Base-by-base conservation (phyloP, 306 rosid species). In the Ammopiptanthus mongolicus region DNA sequence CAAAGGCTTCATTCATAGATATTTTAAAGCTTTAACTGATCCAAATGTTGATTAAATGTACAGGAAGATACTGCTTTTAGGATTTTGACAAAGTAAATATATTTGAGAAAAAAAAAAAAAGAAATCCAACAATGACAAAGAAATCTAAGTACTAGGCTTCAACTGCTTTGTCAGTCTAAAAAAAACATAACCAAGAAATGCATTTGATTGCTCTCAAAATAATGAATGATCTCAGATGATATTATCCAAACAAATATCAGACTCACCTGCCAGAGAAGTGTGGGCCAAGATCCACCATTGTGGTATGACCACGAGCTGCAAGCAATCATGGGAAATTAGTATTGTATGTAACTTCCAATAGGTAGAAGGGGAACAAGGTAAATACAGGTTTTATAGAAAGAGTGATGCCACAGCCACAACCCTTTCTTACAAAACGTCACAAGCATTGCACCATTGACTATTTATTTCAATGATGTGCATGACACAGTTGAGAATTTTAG, bases 261-360 rank as follows among this genome's bases (percentile, higher is more conserved):
- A 76, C 82, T 81, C 71, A 93, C 98, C 91, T 87, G 97, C 97
- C 98, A 89, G 8, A 93, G 83, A 58, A 93, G 96, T 12, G 97
- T 89, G 22, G 98, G 98, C 97, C 98, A 93, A 18, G 98, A 91
- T 42, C 98, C 97, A 3, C 96, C 98, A 50, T 93, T 93, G 65
- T 93, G 98, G 81, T 91, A 93, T 70, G 98, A 93, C 98, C 98
- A 93, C 3, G 96, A 89, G 75, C 97, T 93, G 88, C 85, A 82
- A 82, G 71, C 65, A 78, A 61, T 64, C 63, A 63, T 19, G 31
- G 39, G 71, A 44, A 75, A 60, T 84, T 57, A 60, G 83, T 28
- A 70, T 64, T 36, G 52, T 28, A 33, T 2, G 55, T 17, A 46
- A 37, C 47, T 66, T 60, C 41, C 6, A 68, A 51, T 8, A 3